Conservation (phyloP, 2,329 filamentous ascomycete species). For the Dendryphion nanum region DNA sequence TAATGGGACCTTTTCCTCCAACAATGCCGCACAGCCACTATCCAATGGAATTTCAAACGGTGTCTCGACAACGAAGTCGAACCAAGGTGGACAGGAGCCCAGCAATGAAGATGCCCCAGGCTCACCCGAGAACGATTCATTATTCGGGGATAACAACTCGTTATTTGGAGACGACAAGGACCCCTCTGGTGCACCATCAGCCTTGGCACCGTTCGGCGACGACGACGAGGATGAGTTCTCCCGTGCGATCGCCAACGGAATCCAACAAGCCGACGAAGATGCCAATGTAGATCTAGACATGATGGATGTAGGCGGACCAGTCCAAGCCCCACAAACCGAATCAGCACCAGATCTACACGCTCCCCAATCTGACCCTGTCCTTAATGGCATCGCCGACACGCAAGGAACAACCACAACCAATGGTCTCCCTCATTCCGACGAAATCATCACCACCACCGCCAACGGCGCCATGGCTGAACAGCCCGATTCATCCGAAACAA, state of each 20-base stretch:
- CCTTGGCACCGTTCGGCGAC: constrained; percentile 60
- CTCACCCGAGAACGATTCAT: constrained; percentile 67
- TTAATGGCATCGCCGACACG: constrained; percentile 20
- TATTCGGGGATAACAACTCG: constrained; percentile 82
- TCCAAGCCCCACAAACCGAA: constrained; percentile 38
- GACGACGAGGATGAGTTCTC: constrained; percentile 86
- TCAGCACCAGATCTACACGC: constrained; percentile 12
- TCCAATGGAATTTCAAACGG: constrained; percentile 54
- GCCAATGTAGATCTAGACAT: constrained; percentile 44
- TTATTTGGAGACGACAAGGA: constrained; percentile 76
- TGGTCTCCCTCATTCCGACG: constrained; percentile 54
- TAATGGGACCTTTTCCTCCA: constrained; percentile 74
- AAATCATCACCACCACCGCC: constrained; percentile 29
- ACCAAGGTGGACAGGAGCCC: constrained; percentile 24
- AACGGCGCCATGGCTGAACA: constrained; percentile 35
- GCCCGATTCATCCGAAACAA: constrained; percentile 63
- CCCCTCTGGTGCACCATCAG: constrained; percentile 37
- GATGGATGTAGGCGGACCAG: constrained; percentile 45
- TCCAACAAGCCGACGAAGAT: constrained; percentile 45
- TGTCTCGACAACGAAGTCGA: constrained; percentile 23
- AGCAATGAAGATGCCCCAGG: constrained; percentile 59
- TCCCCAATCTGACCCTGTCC: constrained; percentile 10
- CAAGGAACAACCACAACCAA: constrained; percentile 32
- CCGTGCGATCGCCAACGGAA: constrained; percentile 62
- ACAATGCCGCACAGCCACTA: constrained; percentile 61